Conservation (phyloP, 352 stramenopile species). For the Globisporangium polare region DNA sequence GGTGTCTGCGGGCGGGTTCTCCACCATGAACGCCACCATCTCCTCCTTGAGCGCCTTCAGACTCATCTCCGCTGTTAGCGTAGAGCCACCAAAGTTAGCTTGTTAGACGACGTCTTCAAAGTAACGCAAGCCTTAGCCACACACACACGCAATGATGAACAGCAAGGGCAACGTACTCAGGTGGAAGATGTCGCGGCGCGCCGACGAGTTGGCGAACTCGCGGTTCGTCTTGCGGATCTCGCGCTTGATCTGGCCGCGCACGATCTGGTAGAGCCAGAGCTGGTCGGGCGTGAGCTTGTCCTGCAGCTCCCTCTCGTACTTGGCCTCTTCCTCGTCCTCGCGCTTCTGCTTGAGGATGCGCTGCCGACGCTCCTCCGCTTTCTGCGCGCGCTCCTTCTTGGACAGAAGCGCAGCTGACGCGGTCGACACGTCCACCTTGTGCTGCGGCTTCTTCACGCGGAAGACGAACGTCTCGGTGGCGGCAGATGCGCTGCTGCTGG, state of each 20-base stretch:
- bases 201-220: slow-evolving; percentile 57
- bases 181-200: slow-evolving; percentile 57
- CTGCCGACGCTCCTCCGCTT: slow-evolving; percentile 37
- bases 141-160: not conserved
- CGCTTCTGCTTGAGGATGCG: slow-evolving; percentile 22
- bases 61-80: slow-evolving; percentile 55
- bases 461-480: slow-evolving; percentile 48
- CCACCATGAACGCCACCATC: slow-evolving; percentile 54
- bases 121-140: not conserved
- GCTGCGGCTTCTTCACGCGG: slow-evolving; percentile 29
- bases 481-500: slow-evolving; percentile 15
- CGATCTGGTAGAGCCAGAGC: slow-evolving; percentile 51
- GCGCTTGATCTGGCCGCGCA: slow-evolving; percentile 52
- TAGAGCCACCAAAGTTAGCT: no score
- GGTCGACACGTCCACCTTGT: slow-evolving; percentile 34
- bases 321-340: slow-evolving; percentile 29
- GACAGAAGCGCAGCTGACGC: slow-evolving; percentile 37
- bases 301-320: slow-evolving; percentile 14
- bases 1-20: slow-evolving; percentile 40
- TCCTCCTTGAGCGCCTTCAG: slow-evolving; percentile 61
- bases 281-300: slow-evolving; percentile 43
- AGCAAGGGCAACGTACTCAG: slow-evolving; percentile 33
- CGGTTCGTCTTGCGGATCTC: slow-evolving; percentile 65
- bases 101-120: no score
- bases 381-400: slow-evolving; percentile 48